Conservation (phyloP, 2,329 filamentous ascomycete species). For the Pseudopyricularia javanii region DNA sequence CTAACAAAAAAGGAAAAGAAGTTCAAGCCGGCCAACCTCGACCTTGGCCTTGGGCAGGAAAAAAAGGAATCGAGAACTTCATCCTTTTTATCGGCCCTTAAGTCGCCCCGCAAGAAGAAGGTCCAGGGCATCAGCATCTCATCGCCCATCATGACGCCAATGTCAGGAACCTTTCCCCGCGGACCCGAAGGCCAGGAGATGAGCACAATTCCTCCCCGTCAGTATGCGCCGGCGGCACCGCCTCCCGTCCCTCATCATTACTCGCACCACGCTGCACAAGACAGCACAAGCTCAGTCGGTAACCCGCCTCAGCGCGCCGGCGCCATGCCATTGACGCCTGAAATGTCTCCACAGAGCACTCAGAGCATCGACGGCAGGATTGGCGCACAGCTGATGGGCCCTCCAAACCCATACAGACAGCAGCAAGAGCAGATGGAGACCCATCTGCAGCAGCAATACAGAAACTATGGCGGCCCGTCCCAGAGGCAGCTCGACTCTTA, state of each 20-base stretch:
- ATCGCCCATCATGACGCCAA: constrained; percentile 53
- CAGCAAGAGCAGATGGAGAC: constrained; percentile 3
- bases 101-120: constrained; percentile 44
- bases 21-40: constrained; percentile 35
- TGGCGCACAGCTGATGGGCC: constrained; percentile 20
- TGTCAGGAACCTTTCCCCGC: constrained; percentile 46
- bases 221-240: constrained; percentile 44
- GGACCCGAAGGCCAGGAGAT: constrained; percentile 39
- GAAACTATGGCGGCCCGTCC: constrained; percentile 3
- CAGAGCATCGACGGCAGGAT: constrained; percentile 46
- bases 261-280: constrained; percentile 19
- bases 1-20: constrained; percentile 30
- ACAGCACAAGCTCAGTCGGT: constrained; percentile 4
- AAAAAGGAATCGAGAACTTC: constrained; percentile 44
- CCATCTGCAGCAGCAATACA: not conserved
- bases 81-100: constrained; percentile 48
- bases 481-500: constrained; percentile 4
- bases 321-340: constrained; percentile 32
- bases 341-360: constrained; percentile 32
- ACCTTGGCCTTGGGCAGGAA: constrained; percentile 29
- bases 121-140: constrained; percentile 45
- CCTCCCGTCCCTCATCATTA: constrained; percentile 41
- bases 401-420: constrained; percentile 4
- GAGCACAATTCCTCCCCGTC: constrained; percentile 42
- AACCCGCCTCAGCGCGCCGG: constrained; percentile 7